Evolutionary conservation across 2,329 filamentous ascomycete species (phyloP), one percentile per base, ranked within the genome.

Genomic region (Elsinoe batatas): DNA sequence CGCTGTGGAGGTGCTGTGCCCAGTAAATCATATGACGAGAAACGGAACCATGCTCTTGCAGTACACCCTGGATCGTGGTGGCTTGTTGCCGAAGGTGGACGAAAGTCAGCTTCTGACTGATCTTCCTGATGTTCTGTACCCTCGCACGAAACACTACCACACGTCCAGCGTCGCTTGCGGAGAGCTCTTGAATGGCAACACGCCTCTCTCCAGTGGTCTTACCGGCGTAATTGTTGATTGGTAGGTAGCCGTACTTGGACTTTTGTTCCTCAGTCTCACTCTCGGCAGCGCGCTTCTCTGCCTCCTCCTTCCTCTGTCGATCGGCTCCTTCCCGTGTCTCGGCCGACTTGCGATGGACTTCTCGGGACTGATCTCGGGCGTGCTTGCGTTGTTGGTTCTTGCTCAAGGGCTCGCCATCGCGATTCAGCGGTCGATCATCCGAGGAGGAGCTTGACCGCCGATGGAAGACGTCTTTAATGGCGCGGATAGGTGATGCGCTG

Each of bases 81-180:
- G 87, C 83, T 71, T 91, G 86, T 71, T 95, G 88, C 56, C 91
- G 84, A 66, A 95, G 85, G 57, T 95, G 80, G 42, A 95, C 74
- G 69, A 95, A 95, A 64, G 89, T 87, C 33, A 95, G 76, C 62
- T 87, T 85, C 63, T 87, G 79, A 66, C 88, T 91, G 73, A 95
- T 79, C 63, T 85, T 85, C 46, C 91, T 83, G 57, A 93, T 78
- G 56, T 90, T 88, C 68, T 91, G 86, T 17, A 93, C 75, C 33
- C 88, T 79, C 35, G 84, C 85, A 38, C 82, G 81, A 71, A 91
- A 89, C 56, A 73, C 71, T 50, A 89, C 75, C 60, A 79, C 74
- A 62, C 82, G 72, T 33, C 83, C 84, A 17, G 77, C 73, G 57
- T 77, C 71, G n/a, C 72, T 70, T 3, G 71, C 66, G 5, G 72